Conservation (phyloP, 176 grass and related monocot species). For the Secale cereale region DNA sequence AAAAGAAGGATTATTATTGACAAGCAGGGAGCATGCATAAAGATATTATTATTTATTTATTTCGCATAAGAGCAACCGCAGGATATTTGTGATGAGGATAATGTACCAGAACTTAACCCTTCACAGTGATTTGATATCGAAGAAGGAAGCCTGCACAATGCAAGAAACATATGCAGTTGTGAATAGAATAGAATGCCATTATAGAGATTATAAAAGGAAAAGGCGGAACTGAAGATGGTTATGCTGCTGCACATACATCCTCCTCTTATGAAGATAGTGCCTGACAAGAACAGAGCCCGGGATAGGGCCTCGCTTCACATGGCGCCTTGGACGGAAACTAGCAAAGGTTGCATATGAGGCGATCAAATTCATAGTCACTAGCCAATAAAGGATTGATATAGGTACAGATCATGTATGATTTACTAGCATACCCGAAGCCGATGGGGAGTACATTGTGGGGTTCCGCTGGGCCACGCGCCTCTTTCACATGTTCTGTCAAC, state of each 20-base stretch:
- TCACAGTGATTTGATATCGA: background rate
- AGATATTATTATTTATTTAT: too few relatives aligned
- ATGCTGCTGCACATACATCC: background rate
- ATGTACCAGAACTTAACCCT: background rate
- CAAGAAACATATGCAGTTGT: background rate
- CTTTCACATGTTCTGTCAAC: background rate
- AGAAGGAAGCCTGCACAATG: background rate
- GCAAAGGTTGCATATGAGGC: background rate
- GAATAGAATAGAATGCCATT: background rate
- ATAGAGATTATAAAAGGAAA: background rate
- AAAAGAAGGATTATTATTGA: background rate
- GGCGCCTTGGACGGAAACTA: background rate
- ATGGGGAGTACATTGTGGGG: conserved; percentile 1
- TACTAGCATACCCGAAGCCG: background rate
- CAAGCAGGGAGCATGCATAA: background rate
- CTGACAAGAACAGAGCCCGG: background rate
- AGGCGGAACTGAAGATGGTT: background rate
- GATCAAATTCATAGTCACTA: background rate
- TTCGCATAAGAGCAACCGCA: background rate
- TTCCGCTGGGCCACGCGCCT: background rate
- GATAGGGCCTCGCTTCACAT: background rate
- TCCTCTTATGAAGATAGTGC: background rate
- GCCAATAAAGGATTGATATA: background rate
- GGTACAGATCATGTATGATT: background rate
- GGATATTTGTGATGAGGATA: background rate